Evolutionary conservation across 768 basidiomycete genomes (phyloP).

Genomic region (Coprinellus micaceus): DNA sequence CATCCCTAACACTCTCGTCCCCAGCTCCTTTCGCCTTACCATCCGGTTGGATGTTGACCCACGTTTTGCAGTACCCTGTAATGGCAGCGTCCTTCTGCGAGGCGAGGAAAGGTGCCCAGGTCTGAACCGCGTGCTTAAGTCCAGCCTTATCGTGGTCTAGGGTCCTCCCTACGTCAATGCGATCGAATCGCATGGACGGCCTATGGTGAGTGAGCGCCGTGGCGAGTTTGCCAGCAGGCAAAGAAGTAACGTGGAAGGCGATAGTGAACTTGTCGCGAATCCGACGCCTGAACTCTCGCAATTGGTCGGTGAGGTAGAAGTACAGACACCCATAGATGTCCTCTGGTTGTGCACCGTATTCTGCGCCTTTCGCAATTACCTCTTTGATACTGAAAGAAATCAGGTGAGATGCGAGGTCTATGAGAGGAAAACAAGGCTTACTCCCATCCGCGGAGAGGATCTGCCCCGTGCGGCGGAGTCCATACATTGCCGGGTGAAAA

Average conservation of each 20-base stretch:
- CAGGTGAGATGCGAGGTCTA: not conserved
- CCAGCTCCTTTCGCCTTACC: not conserved
- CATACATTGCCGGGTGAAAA: constrained; percentile 34
- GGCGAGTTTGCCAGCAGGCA: not conserved
- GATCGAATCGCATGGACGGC: constrained; percentile 31
- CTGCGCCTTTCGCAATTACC: constrained; percentile 28
- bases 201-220: constrained; percentile 21
- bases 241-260: constrained; percentile 23
- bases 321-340: constrained; percentile 43
- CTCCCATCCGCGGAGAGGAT: constrained; percentile 36
- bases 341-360: constrained; percentile 29
- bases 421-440: constrained; percentile 14
- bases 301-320: constrained; percentile 35
- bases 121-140: not conserved
- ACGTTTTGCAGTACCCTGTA: not conserved
- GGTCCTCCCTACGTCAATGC: constrained; percentile 43
- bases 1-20: not conserved
- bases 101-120: not conserved
- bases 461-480: constrained; percentile 30
- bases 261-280: constrained; percentile 25
- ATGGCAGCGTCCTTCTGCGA: not conserved
- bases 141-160: constrained; percentile 30
- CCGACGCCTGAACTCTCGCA: constrained; percentile 29
- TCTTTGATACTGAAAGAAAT: constrained; percentile 22
- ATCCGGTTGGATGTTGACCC: not conserved